Conservation (phyloP, 2,329 filamentous ascomycete genomes). For the Penicillium sp. region DNA sequence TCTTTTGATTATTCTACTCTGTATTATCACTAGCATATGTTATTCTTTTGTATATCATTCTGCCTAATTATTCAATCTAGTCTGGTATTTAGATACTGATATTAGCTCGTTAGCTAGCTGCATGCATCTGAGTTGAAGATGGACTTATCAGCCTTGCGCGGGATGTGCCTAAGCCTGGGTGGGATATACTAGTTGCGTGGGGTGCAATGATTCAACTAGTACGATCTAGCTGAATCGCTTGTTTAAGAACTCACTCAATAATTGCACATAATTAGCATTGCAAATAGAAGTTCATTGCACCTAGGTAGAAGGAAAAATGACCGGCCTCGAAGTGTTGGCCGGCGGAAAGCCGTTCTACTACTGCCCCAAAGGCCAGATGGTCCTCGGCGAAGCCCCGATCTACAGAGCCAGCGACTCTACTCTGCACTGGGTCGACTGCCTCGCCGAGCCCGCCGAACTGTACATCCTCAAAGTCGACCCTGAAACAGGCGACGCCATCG, state of each 20-base stretch:
- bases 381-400: slow-evolving; percentile 30
- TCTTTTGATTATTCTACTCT: background rate
- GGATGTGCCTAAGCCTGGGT: background rate
- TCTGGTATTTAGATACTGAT: too few species aligned
- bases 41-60: too few species aligned
- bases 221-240: too few species aligned
- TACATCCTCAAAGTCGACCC: slow-evolving; percentile 33
- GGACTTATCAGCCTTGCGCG: background rate
- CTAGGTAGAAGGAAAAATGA: background rate
- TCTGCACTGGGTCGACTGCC: slow-evolving; percentile 31
- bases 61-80: background rate
- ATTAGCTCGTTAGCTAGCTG: too few species aligned
- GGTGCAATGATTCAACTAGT: too few species aligned
- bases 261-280: too few species aligned
- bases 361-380: slow-evolving; percentile 21
- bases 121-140: too few species aligned
- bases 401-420: slow-evolving; percentile 30
- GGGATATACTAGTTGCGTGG: slow-evolving; percentile 4
- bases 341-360: slow-evolving; percentile 18
- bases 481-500: slow-evolving; percentile 24
- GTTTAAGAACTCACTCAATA: too few species aligned
- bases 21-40: too few species aligned
- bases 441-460: slow-evolving; percentile 27
- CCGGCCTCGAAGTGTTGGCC: slow-evolving; percentile 14
- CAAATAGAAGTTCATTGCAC: too few species aligned